These are phyloP conservation scores for Begonia masoniana DNA, from an alignment of 306 rosid genomes.

Conservation along the genomic window DNA sequence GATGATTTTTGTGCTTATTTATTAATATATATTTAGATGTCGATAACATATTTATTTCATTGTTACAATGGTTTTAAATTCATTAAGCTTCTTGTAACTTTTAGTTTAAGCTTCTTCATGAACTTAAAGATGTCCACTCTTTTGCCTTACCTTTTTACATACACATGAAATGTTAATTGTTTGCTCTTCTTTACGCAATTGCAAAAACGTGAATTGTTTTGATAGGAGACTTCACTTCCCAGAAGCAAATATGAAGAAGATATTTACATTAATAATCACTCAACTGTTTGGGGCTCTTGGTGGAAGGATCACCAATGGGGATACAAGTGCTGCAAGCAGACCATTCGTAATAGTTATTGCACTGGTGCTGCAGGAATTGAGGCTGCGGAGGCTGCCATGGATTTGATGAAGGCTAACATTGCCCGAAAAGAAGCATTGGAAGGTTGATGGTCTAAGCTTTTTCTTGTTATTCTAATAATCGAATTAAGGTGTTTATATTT, in stretches of 20 bases:
- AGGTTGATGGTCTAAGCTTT: slow-evolving; percentile 21
- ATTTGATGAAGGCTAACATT: slow-evolving; percentile 52
- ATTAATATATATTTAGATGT: no score
- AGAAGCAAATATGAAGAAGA: slow-evolving; percentile 48
- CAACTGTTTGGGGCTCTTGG: slow-evolving; percentile 56
- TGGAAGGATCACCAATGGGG: slow-evolving; percentile 83
- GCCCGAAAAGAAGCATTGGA: slow-evolving; percentile 41
- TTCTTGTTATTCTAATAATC: background rate
- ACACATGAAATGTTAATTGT: no score
- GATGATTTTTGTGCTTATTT: no score
- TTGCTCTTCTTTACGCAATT: no score
- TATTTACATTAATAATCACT: slow-evolving; percentile 41
- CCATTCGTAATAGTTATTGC: slow-evolving; percentile 41
- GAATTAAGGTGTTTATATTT: background rate
- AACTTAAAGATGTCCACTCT: background rate
- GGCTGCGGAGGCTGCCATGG: slow-evolving; percentile 36
- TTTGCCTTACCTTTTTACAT: background rate
- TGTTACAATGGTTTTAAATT: no score
- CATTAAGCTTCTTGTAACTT: no score
- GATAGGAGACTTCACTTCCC: slow-evolving; percentile 35
- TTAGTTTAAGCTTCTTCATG: no score
- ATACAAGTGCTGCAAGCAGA: slow-evolving; percentile 47
- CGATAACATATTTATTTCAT: no score
- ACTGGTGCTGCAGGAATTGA: slow-evolving; percentile 50
- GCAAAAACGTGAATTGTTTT: background rate